These are phyloP conservation scores for Rhodosporidiobolus odoratus DNA, from an alignment of 768 basidiomycete genomes.

Conservation along the genomic window DNA sequence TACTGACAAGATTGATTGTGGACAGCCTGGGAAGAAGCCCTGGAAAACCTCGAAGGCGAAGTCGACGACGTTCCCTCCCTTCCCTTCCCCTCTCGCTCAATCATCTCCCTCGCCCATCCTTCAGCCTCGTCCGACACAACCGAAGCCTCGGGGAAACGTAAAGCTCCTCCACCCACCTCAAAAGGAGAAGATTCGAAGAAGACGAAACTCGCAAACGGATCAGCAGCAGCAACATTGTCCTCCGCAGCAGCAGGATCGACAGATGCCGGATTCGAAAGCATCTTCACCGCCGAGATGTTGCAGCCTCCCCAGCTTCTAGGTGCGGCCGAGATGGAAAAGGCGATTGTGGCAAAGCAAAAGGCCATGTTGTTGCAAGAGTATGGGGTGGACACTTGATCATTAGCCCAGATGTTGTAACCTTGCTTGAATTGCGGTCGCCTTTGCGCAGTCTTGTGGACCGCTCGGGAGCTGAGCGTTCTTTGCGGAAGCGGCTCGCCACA, in stretches of 20 bases:
- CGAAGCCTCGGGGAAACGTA: slow-evolving; percentile 27
- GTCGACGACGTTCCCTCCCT: slow-evolving; percentile 23
- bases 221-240: neutral
- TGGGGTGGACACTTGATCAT: neutral
- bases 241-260: neutral
- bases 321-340: slow-evolving; percentile 34
- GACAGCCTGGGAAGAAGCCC: slow-evolving; percentile 42
- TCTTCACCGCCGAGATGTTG: slow-evolving; percentile 29
- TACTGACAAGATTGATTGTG: neutral
- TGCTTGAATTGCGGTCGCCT: neutral
- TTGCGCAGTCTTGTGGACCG: too few species aligned
- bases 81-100: slow-evolving; percentile 16
- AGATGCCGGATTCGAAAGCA: slow-evolving; percentile 26
- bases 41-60: slow-evolving; percentile 36
- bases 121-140: neutral
- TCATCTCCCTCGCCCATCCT: slow-evolving; percentile 19
- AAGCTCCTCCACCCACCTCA: neutral
- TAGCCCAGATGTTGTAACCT: neutral
- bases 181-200: slow-evolving; percentile 19
- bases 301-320: slow-evolving; percentile 24
- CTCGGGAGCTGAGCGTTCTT: too few species aligned
- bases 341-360: slow-evolving; percentile 34
- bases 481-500: too few species aligned
- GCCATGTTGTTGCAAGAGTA: slow-evolving; percentile 32
- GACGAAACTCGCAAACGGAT: slow-evolving; percentile 27